Evolutionary conservation across 768 basidiomycete species (phyloP).

Genomic region (Suillus sp.): DNA sequence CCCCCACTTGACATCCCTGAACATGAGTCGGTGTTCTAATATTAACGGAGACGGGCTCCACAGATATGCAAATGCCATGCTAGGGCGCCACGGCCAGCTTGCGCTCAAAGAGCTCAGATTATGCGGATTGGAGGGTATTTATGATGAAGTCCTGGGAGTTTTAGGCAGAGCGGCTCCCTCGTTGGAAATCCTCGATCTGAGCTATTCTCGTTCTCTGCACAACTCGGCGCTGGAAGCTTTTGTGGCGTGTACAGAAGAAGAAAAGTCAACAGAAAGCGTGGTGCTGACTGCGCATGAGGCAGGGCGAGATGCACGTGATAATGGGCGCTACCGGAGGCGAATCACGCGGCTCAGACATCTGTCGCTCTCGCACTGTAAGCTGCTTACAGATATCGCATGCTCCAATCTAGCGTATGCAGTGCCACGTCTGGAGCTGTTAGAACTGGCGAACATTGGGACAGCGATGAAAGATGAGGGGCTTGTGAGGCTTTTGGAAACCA

Average conservation of each 20-base stretch:
- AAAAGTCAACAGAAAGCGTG: constrained; percentile 41
- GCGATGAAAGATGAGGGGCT: constrained; percentile 76
- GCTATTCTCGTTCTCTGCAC: constrained; percentile 68
- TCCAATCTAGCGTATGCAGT: constrained; percentile 69
- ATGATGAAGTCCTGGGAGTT: constrained; percentile 61
- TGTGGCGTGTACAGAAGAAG: constrained; percentile 50
- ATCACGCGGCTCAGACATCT: constrained; percentile 75
- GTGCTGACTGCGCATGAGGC: constrained; percentile 62
- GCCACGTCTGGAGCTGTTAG: constrained; percentile 74
- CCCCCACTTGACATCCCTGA: constrained; percentile 56
- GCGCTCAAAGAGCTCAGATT: constrained; percentile 64
- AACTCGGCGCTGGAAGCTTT: constrained; percentile 78
- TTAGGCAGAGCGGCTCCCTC: constrained; percentile 70
- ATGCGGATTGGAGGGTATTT: constrained; percentile 63
- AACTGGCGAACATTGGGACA: constrained; percentile 74
- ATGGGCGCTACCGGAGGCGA: constrained; percentile 52
- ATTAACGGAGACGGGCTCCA: constrained; percentile 67
- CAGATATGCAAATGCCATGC: constrained; percentile 45
- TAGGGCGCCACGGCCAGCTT: constrained; percentile 49
- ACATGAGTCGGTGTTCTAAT: constrained; percentile 71
- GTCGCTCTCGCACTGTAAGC: constrained; percentile 65
- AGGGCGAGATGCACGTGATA: constrained; percentile 59
- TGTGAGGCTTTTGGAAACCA: constrained; percentile 65
- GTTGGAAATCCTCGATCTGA: constrained; percentile 81
- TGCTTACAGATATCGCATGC: constrained; percentile 77